Evolutionary conservation across 2,329 filamentous ascomycete species (phyloP), one percentile per base, ranked within the genome.

Genomic region (Hansfordia pulvinata): DNA sequence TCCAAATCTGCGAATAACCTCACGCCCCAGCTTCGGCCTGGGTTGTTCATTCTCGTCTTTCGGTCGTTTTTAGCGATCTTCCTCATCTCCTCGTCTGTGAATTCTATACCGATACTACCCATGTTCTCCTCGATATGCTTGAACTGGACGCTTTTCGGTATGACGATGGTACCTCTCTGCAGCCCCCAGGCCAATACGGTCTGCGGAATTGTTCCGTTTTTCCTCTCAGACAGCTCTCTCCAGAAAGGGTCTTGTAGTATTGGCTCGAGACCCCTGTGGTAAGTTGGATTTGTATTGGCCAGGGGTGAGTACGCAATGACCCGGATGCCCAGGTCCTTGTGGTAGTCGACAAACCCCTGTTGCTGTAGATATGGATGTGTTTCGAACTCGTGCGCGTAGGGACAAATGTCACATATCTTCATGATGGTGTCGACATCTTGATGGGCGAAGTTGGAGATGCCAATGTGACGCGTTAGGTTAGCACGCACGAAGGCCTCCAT

Each of bases 361-460:
- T 66, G 62, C 33, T 64, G 62, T 13, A 66, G 40, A 43, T 60
- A 65, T 3, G 62, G 62, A 34, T 66, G 62, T 13, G 60, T 56
- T 41, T 66, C 62, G 28, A 66, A 62, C 47, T 76, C 69, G 43
- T 76, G 71, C 10, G 62, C 62, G 8, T 63, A 62, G 2, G 71
- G 71, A 3, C 56, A 48, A 24, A 72, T 50, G 4, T 44, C 48
- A 21, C 57, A 59, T 22, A 60, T 47, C n/a, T 50, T 37, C 19
- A 58, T 28, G 9, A 61, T 40, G 6, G 40, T 32, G 35, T 56
- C 43, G 5, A 61, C 36, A n/a, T 60, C 49, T 6, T 35, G 31
- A 30, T 42, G 41, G 5, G 48, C 48, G 53, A 75, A 77, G 51
- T 77, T 77, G 30, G 67, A 73, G 23, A 77, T 58, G 25, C 73